phyloP scores from a whole-genome alignment of 345 rosid genomes.

The Populus tremula region DNA sequence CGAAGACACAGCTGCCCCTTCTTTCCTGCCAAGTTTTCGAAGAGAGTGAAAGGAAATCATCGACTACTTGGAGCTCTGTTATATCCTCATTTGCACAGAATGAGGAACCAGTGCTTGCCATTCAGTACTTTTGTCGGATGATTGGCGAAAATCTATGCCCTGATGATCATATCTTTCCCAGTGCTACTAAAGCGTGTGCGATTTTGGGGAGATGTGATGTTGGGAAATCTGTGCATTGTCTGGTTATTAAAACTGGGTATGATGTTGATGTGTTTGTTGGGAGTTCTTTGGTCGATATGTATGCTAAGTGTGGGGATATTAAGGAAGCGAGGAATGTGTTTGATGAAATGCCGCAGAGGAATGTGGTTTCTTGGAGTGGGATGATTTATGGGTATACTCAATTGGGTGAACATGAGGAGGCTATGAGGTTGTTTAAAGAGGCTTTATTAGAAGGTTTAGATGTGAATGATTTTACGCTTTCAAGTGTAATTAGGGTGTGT shows the following conservation, averaged over 20 bases:
- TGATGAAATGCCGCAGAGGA: constrained; percentile 77
- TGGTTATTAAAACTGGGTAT: constrained; percentile 59
- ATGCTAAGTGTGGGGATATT: constrained; percentile 65
- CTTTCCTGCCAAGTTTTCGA: constrained; percentile 55
- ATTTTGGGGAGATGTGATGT: constrained; percentile 52
- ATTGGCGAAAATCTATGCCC: constrained; percentile 41
- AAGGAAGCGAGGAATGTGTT: constrained; percentile 60
- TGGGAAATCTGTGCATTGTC: constrained; percentile 60
- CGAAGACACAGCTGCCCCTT: constrained; percentile 69
- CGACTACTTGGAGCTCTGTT: constrained; percentile 90
- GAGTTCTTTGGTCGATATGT: constrained; percentile 85
- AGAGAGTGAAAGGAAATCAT: constrained; percentile 40
- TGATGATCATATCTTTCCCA: constrained; percentile 77
- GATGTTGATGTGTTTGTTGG: constrained; percentile 70
- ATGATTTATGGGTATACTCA: constrained; percentile 85
- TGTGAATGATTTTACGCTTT: constrained; percentile 80
- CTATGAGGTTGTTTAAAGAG: constrained; percentile 61
- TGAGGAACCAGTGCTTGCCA: constrained; percentile 67
- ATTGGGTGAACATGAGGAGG: constrained; percentile 66
- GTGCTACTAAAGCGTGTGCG: constrained; percentile 71
- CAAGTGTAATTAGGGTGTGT: constrained; percentile 74
- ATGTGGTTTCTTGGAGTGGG: constrained; percentile 93
- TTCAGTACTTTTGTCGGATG: constrained; percentile 65
- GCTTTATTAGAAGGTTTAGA: constrained; percentile 50
- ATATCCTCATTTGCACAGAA: constrained; percentile 80